Base-by-base conservation (phyloP, 1,139 yeast species). In the Protomyces inouyei region DNA sequence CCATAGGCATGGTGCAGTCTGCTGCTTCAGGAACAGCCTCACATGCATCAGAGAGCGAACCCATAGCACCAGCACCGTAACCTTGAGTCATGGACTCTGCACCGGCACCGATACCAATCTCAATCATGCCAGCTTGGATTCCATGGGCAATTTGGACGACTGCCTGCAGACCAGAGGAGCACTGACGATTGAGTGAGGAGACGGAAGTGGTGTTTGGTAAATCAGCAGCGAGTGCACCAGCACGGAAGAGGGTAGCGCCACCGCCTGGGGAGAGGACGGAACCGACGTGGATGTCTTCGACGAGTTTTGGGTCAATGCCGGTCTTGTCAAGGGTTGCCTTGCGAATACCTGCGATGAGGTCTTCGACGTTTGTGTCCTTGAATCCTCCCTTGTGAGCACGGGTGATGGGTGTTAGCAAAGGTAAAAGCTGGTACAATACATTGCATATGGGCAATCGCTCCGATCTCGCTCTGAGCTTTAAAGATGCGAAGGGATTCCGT, bases 131-230 rank as follows among this genome's bases (percentile, higher is more conserved):
- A 68, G 83, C 78, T 71, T 81, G 79, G 74, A 92, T 92, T 79
- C 89, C 88, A 79, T 87, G 88, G 71, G 97, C 96, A 73, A 92
- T 83, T 74, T 88, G 95, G 71, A 88, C 86, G 55, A 91, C 84
- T 28, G 97, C 95, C 83, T 90, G 88, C 71, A 92, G 80, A 57
- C 97, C 97, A 2, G 96, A 88, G 6, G 97, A 89, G 77, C 98
- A 92, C 76, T 91, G 97, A 78, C 98, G 85, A 80, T 92, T 92
- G 70, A 92, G 73, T 32, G 96, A 93, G 71, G 85, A 79, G 71
- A 92, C 88, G n/a, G 96, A 92, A 36, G 86, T 81, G 9, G 85
- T 77, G 70, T 82, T 77, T 25, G 91, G 91, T 55, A 86, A 79
- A 14, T 95, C 95, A 3, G 88, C 89, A 14, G 85, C 88, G 51